Conservation (phyloP, 2,329 filamentous ascomycete species). For the Alternaria sp. region DNA sequence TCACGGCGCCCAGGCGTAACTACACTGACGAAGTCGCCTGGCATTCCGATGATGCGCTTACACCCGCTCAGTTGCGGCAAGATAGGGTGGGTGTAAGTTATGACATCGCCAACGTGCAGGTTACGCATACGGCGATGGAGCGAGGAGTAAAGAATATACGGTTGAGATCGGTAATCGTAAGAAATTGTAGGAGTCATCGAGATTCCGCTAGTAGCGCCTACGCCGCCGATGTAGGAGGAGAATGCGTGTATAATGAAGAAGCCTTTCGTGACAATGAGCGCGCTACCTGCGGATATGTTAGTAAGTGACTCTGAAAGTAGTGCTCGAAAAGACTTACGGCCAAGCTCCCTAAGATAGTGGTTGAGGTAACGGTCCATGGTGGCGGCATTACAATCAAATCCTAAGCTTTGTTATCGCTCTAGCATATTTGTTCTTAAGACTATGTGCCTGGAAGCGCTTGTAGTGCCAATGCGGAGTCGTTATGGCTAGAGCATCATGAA, state of each 20-base stretch:
- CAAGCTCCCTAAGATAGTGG: slow-evolving; percentile 17
- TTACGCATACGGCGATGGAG: slow-evolving; percentile 63
- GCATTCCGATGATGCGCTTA: slow-evolving; percentile 73
- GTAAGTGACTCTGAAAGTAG: not conserved
- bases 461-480: slow-evolving; percentile 4
- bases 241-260: slow-evolving; percentile 47
- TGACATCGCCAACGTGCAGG: slow-evolving; percentile 80
- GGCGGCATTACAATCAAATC: slow-evolving; percentile 27
- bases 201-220: slow-evolving; percentile 71
- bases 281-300: slow-evolving; percentile 18
- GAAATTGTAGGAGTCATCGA: slow-evolving; percentile 89
- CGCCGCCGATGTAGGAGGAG: slow-evolving; percentile 64
- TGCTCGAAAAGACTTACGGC: not conserved
- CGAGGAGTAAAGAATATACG: slow-evolving; percentile 37
- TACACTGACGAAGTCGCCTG: slow-evolving; percentile 74
- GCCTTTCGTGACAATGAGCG: slow-evolving; percentile 22
- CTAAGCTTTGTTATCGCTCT: slow-evolving; percentile 23
- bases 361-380: slow-evolving; percentile 25
- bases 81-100: slow-evolving; percentile 79
- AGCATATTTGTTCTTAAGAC: slow-evolving; percentile 16
- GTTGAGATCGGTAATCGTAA: slow-evolving; percentile 20
- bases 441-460: not conserved
- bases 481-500: not conserved
- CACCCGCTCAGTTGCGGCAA: slow-evolving; percentile 65
- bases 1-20: slow-evolving; percentile 63